Evolutionary conservation across 2,329 filamentous ascomycete genomes (phyloP).

Genomic region (Xylariaceae sp.): DNA sequence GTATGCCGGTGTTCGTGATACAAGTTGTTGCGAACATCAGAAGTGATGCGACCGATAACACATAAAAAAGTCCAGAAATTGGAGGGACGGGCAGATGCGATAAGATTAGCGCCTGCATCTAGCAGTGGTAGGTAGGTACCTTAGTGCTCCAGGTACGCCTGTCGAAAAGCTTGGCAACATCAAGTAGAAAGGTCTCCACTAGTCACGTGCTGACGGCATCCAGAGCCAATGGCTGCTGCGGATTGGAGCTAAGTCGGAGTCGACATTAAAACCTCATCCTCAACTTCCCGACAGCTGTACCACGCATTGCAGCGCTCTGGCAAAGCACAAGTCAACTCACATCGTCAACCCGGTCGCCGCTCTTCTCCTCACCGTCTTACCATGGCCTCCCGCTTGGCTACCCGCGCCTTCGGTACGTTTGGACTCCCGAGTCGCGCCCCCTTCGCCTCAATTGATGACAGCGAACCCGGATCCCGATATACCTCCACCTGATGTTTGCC

Average conservation of each 20-base stretch:
- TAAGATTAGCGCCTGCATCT: neutral
- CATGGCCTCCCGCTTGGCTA: conserved; percentile 95
- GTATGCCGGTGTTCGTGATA: neutral
- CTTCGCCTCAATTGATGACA: neutral
- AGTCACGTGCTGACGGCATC: conserved; percentile 23
- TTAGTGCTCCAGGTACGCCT: neutral
- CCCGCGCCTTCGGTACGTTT: conserved; percentile 86
- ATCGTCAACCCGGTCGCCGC: conserved; percentile 39
- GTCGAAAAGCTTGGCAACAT: neutral
- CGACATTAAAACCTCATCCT: conserved; percentile 37
- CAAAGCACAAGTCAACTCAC: conserved; percentile 40
- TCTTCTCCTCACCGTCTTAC: conserved; percentile 42
- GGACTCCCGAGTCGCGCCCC: neutral
- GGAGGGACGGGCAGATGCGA: too few species aligned
- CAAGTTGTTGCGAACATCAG: neutral
- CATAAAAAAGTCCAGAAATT: conserved; percentile 18
- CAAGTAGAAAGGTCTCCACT: conserved; percentile 13
- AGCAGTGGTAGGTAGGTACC: neutral
- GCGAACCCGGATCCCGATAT: conserved; percentile 7
- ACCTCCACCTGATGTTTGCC: too few species aligned
- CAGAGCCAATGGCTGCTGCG: conserved; percentile 22
- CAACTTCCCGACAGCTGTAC: conserved; percentile 22
- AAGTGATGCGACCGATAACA: neutral
- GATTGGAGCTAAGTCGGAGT: conserved; percentile 20
- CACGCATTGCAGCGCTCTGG: conserved; percentile 23